phyloP scores from a whole-genome alignment of 495 filamentous ascomycete genomes.

The Xylaria venustula region DNA sequence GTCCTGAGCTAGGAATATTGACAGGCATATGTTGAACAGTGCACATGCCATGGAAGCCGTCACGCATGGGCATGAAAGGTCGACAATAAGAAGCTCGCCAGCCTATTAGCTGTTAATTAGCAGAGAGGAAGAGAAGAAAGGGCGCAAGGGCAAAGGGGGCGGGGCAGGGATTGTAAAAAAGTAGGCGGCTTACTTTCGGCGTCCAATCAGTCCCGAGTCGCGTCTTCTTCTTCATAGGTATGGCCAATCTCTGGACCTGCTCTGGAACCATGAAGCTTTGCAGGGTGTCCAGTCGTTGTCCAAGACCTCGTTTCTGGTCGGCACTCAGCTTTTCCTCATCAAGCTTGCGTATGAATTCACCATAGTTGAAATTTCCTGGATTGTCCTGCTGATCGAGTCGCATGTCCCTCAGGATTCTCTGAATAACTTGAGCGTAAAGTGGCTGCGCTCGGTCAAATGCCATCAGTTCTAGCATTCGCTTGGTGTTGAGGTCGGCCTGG shows the following conservation, averaged over 20 bases:
- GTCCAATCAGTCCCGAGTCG: conserved; percentile 33
- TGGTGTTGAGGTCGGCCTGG: conserved; percentile 58
- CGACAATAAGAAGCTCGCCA: conserved; percentile 67
- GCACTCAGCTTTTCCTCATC: conserved; percentile 35
- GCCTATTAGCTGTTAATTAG: conserved; percentile 25
- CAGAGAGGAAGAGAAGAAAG: neutral
- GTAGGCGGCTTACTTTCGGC: conserved; percentile 20
- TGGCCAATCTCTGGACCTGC: conserved; percentile 18
- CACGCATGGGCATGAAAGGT: conserved; percentile 72
- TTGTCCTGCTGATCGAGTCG: conserved; percentile 44
- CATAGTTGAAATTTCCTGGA: conserved; percentile 49
- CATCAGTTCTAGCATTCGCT: conserved; percentile 68
- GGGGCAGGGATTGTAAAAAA: conserved; percentile 20
- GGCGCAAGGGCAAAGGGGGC: too few relatives aligned
- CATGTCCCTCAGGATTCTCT: conserved; percentile 61
- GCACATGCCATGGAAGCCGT: conserved; percentile 63
- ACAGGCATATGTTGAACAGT: conserved; percentile 67
- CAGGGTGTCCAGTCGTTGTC: conserved; percentile 55
- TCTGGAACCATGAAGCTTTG: conserved; percentile 55
- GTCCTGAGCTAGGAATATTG: conserved; percentile 57
- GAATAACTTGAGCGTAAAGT: conserved; percentile 61
- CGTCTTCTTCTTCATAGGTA: too few relatives aligned
- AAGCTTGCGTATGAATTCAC: conserved; percentile 45
- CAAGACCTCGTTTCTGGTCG: conserved; percentile 49
- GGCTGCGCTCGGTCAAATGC: conserved; percentile 54